phyloP scores from a whole-genome alignment of 2,329 filamentous ascomycete genomes.

The Paracorniculantispora psalliotae region DNA sequence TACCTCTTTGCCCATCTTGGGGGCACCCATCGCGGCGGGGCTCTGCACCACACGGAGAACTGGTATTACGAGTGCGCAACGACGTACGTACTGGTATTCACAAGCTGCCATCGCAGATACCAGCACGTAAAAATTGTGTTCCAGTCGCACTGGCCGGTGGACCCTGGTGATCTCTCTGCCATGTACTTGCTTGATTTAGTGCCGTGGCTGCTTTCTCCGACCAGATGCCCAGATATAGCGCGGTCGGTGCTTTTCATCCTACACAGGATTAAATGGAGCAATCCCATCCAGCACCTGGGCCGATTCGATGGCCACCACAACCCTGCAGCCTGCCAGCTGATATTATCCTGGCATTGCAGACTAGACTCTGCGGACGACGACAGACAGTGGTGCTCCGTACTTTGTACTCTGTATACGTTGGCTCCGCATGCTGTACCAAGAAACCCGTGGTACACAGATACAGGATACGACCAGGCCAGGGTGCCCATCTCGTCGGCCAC shows the following conservation, averaged over 20 bases:
- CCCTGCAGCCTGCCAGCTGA: not conserved
- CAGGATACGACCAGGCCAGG: not conserved
- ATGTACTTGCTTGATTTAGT: not conserved
- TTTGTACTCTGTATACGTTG: not conserved
- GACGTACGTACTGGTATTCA: too few species aligned
- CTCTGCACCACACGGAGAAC: not conserved
- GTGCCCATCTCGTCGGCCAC: not conserved
- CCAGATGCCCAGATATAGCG: constrained; percentile 7
- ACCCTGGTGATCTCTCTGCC: constrained; percentile 3
- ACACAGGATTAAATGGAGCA: not conserved
- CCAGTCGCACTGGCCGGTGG: not conserved
- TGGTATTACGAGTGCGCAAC: not conserved
- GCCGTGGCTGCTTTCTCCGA: constrained; percentile 1
- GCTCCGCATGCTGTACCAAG: not conserved
- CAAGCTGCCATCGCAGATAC: not conserved
- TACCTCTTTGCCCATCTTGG: not conserved
- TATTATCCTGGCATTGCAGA: not conserved
- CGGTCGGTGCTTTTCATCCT: constrained; percentile 1
- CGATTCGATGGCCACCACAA: constrained; percentile 6
- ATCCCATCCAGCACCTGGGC: constrained; percentile 5
- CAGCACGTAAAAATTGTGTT: not conserved
- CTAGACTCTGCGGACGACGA: too few species aligned
- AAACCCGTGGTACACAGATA: not conserved
- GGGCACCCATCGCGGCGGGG: not conserved
- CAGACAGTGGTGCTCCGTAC: too few species aligned